Base-by-base conservation (phyloP, 2,329 filamentous ascomycete genomes). In the Cryphonectria parasitica region DNA sequence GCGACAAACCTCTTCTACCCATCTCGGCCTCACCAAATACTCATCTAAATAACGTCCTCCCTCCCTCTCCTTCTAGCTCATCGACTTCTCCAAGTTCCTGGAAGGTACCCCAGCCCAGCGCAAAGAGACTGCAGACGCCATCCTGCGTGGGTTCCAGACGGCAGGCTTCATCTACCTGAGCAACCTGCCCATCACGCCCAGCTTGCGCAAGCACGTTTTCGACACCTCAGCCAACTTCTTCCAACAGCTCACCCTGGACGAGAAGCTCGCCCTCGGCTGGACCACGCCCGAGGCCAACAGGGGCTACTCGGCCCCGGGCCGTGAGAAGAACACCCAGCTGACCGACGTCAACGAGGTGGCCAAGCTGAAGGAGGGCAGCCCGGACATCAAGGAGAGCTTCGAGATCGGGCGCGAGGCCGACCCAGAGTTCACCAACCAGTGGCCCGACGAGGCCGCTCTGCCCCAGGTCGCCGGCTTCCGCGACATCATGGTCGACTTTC, bases 121-220 rank as follows among this genome's bases (percentile, higher is more conserved):
- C 75, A 82, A 86, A 66, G 81, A 86, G 60, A 89, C 92, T 1
- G 94, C 94, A 31, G 81, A 89, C 67, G 88, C 91, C 56, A 90
- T 97, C 75, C 89, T 95, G 17, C 78, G 89, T 67, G 94, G 93
- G 58, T 97, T 98, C 83, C 92, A 94, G 76, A 91, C 88, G 1
- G 92, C 94, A 2, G 95, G 95, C 70, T 97, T 98, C 84, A 88
- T 98, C 77, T 97, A 97, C 81, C 88, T 97, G 54, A 90, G 90
- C 75, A 92, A 95, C 80, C 90, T 95, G 74, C 88, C 91, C 56
- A 91, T 97, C 72, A 81, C 89, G 0, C 76, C 87, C 3, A 82
- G 86, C 11, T 85, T 86, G 13, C 82, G 94, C 17, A 79, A 86
- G 71, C 80, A 86, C 70, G 86, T 91, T 71, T 97, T 96, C 78